Conservation (phyloP, 495 filamentous ascomycete genomes). For the Aspergillus incahuasiensis region DNA sequence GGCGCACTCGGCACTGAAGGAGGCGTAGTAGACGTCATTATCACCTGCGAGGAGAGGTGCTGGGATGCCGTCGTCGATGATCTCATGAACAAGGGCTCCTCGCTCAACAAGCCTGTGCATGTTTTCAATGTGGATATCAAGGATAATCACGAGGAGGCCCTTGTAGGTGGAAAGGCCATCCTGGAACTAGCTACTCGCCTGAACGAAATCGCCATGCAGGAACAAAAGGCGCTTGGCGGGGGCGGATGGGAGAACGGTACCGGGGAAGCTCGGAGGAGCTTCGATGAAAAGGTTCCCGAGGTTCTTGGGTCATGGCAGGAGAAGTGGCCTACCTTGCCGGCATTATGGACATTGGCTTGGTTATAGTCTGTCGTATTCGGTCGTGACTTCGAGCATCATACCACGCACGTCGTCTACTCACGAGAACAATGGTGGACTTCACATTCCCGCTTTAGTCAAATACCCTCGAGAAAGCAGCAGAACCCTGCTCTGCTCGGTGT, state of each 20-base stretch:
- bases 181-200: slow-evolving; percentile 83
- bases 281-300: slow-evolving; percentile 91
- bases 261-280: slow-evolving; percentile 63
- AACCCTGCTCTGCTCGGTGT: not conserved
- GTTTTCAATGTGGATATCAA: slow-evolving; percentile 98
- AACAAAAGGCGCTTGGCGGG: slow-evolving; percentile 59
- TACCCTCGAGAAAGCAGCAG: not conserved
- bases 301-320: slow-evolving; percentile 96
- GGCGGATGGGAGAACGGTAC: slow-evolving; percentile 65
- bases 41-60: slow-evolving; percentile 97
- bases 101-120: slow-evolving; percentile 87
- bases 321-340: slow-evolving; percentile 83
- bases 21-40: slow-evolving; percentile 88
- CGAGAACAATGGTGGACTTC: not conserved
- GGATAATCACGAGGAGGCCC: slow-evolving; percentile 96
- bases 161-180: slow-evolving; percentile 86
- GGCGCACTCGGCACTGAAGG: slow-evolving; percentile 78
- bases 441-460: not conserved
- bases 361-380: slow-evolving; percentile 50
- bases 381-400: not conserved
- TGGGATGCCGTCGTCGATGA: slow-evolving; percentile 99
- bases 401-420: not conserved
- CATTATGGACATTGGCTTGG: slow-evolving; percentile 93
- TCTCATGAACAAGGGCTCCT: slow-evolving; percentile 73
- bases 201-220: slow-evolving; percentile 75